Base-by-base conservation (phyloP, 371 early-diverging fungal genomes). In the Apophysomyces sp. region DNA sequence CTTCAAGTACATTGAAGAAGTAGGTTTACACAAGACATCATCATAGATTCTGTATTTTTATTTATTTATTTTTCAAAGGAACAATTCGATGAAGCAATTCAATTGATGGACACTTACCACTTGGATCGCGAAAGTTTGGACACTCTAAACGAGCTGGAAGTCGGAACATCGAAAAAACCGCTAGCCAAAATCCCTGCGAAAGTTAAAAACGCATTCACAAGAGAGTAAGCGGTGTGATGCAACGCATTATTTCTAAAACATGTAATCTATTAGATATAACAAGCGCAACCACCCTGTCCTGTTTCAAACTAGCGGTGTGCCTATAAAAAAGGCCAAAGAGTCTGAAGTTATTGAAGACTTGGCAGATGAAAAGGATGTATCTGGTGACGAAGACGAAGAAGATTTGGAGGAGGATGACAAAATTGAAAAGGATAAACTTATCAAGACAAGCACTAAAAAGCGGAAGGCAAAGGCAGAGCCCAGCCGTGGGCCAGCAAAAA, bases 51-150 rank as follows among this genome's bases (percentile, higher is more conserved):
- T 32, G 52, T 37, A 44, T 61, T 37, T 6, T 11, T 53, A 49
- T 31, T 63, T 55, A 36, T 57, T 16, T 40, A 31, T 34, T 57
- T 32, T 36, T 32, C 30, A 30, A 57, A 83, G 77, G 87, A 87
- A 28, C 92, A 86, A 1, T 85, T 91, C 27, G 80, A 81, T 3
- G 82, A 84, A 13, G 89, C 94, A 16, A 90, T 99, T 34, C 76
- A 88, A 3, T 59, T 86, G 9, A 92, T 99, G 93, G 94, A 97
- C 69, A 77, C 84, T 6, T 98, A 98, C 71, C 93, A 91, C 65
- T 69, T 99, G 49, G 87, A 84, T 58, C 84, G 89, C 57, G 99
- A 98, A 55, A 94, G 95, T 67, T 86, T 91, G 69, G 97, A 97
- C 18, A 76, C 88, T 0, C 68, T 98, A 24, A 66, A 88, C 61